A percentile compares a stretch with the other conserved stretches of the same genome.
Conservation (phyloP, 495 filamentous ascomycete species). For the Xylaria grammica region DNA sequence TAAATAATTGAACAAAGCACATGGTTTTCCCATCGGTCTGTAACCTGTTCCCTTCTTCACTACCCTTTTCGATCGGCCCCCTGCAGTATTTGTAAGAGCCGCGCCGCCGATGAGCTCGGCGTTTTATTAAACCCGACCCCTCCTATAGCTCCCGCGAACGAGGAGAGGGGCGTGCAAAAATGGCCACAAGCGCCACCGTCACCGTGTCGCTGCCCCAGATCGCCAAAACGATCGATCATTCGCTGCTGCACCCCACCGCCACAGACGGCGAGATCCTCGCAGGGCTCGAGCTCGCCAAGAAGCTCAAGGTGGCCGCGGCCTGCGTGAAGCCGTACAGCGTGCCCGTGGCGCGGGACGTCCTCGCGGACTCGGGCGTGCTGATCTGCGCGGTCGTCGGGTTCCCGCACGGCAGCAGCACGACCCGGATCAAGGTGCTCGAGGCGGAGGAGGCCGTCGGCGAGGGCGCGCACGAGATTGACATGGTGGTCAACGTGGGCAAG, state of each 20-base stretch:
- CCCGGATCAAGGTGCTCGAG: slow-evolving; percentile 57
- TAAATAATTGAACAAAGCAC: not conserved
- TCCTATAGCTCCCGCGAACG: not conserved
- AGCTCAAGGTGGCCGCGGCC: slow-evolving; percentile 58
- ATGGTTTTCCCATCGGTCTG: not conserved
- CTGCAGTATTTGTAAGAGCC: too few relatives aligned
- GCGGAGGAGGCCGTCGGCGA: slow-evolving; percentile 51
- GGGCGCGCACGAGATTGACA: slow-evolving; percentile 61
- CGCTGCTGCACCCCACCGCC: slow-evolving; percentile 64
- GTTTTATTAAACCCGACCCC: too few relatives aligned
- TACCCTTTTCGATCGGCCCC: too few relatives aligned
- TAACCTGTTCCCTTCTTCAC: not conserved
- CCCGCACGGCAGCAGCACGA: slow-evolving; percentile 62
- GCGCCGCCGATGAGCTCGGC: too few relatives aligned
- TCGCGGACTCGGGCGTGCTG: slow-evolving; percentile 53
- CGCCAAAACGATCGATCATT: slow-evolving; percentile 66
- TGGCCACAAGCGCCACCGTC: slow-evolving; percentile 39
- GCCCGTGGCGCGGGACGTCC: slow-evolving; percentile 49
- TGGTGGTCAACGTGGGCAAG: slow-evolving; percentile 66
- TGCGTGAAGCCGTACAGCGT: slow-evolving; percentile 63
- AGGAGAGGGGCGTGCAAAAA: slow-evolving; percentile 1
- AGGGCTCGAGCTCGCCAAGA: slow-evolving; percentile 54
- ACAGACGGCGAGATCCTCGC: slow-evolving; percentile 58
- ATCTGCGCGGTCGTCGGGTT: slow-evolving; percentile 65
- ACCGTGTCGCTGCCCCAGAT: slow-evolving; percentile 57